phyloP scores from a whole-genome alignment of 352 stramenopile species.

The Globisporangium polare region DNA sequence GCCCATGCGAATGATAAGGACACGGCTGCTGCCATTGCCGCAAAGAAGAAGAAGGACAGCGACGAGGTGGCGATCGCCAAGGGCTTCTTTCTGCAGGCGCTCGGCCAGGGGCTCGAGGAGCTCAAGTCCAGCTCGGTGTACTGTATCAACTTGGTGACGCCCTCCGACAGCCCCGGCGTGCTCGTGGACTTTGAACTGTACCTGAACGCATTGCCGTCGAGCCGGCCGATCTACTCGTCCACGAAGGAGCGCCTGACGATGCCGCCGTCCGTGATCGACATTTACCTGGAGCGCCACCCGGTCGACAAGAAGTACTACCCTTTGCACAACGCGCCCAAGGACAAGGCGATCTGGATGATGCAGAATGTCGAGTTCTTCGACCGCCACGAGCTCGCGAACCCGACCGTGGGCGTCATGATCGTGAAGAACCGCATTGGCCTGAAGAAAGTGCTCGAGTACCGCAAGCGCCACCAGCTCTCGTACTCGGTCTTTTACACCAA shows the following conservation, averaged over 20 bases:
- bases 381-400: slow-evolving; percentile 64
- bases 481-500: slow-evolving; percentile 84
- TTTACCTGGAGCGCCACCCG: slow-evolving; percentile 75
- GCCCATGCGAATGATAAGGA: background rate
- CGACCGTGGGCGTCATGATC: slow-evolving; percentile 75
- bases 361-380: slow-evolving; percentile 85
- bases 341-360: slow-evolving; percentile 87
- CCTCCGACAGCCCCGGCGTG: slow-evolving; percentile 52
- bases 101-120: slow-evolving; percentile 67
- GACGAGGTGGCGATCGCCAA: slow-evolving; percentile 30
- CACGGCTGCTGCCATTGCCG: background rate
- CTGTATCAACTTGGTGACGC: slow-evolving; percentile 75
- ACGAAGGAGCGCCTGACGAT: slow-evolving; percentile 34
- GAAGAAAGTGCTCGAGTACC: slow-evolving; percentile 82
- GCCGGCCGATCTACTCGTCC: slow-evolving; percentile 50
- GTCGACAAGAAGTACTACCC: slow-evolving; percentile 72
- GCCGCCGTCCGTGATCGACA: slow-evolving; percentile 70
- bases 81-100: slow-evolving; percentile 69
- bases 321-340: slow-evolving; percentile 38
- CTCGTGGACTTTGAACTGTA: slow-evolving; percentile 74
- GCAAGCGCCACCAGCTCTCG: slow-evolving; percentile 62
- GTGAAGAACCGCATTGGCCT: slow-evolving; percentile 79
- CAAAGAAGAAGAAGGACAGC: slow-evolving; percentile 16
- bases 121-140: slow-evolving; percentile 56
- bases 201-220: slow-evolving; percentile 61